Evolutionary conservation across 1,284 basidiomycete species (phyloP).

Genomic region (Apiotrichum akiyoshidainum): DNA sequence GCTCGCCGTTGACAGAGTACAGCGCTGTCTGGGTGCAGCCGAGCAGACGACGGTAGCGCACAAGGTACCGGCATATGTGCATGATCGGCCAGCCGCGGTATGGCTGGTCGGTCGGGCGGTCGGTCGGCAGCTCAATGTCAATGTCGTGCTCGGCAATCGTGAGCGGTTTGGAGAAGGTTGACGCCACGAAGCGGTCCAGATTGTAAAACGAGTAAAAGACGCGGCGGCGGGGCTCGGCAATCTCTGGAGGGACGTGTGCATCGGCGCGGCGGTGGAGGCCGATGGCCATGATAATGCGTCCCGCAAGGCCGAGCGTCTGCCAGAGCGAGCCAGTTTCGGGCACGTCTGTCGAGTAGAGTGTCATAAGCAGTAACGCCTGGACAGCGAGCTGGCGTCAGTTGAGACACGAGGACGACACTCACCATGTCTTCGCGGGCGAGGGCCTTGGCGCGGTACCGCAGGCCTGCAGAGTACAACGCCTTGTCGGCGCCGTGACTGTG

Average conservation of each 20-base stretch:
- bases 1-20: conserved; percentile 27
- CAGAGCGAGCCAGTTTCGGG: conserved; percentile 29
- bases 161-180: conserved; percentile 30
- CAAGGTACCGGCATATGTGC: conserved; percentile 21
- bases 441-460: conserved; percentile 22
- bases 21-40: conserved; percentile 27
- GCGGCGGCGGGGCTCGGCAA: conserved; percentile 28
- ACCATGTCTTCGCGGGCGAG: conserved; percentile 30
- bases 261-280: conserved; percentile 34
- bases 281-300: conserved; percentile 28
- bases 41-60: conserved; percentile 27
- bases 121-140: conserved; percentile 28
- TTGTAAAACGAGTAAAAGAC: conserved; percentile 40
- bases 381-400: conserved; percentile 22
- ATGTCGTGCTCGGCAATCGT: conserved; percentile 34
- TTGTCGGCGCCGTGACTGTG: background rate
- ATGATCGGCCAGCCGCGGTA: conserved; percentile 26
- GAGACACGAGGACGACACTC: conserved; percentile 6
- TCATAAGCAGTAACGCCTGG: conserved; percentile 30
- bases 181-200: conserved; percentile 33
- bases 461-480: conserved; percentile 20
- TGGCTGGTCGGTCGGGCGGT: conserved; percentile 13
- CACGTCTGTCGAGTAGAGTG: conserved; percentile 28
- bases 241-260: conserved; percentile 8
- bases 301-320: conserved; percentile 33